Percentiles rank a stretch among this genome's conserved stretches.
phyloP scores from a whole-genome alignment of 2,329 filamentous ascomycete genomes.

The Paraphoma sp. region DNA sequence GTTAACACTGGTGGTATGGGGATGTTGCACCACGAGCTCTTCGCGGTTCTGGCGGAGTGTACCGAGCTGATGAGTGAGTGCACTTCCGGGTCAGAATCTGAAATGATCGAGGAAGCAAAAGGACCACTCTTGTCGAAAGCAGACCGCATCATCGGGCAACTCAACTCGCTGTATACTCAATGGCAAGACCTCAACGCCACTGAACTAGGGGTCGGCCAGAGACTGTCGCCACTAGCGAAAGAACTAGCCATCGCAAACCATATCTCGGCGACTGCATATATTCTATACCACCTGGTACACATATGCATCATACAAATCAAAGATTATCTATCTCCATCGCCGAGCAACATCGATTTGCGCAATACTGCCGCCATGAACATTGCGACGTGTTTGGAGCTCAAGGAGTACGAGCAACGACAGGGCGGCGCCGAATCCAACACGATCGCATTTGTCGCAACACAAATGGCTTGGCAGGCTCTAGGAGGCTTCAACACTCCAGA shows the following conservation, averaged over 20 bases:
- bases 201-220: constrained; percentile 4
- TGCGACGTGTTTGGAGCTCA: constrained; percentile 26
- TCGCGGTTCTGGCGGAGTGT: constrained; percentile 32
- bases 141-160: constrained; percentile 1
- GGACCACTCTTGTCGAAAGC: constrained; percentile 13
- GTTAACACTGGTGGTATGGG: constrained; percentile 12
- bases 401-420: constrained; percentile 20
- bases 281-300: constrained; percentile 33
- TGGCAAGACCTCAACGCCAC: constrained; percentile 24
- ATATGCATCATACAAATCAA: constrained; percentile 30
- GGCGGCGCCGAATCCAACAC: constrained; percentile 29
- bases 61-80: constrained; percentile 24
- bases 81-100: constrained; percentile 6
- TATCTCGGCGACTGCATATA: constrained; percentile 26
- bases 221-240: constrained; percentile 9
- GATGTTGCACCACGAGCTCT: constrained; percentile 24
- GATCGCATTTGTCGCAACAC: constrained; percentile 31
- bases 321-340: constrained; percentile 22
- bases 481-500: constrained; percentile 30
- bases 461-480: constrained; percentile 33
- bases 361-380: constrained; percentile 27
- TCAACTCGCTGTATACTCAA: constrained; percentile 15
- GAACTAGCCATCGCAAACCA: constrained; percentile 25
- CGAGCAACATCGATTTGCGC: constrained; percentile 15
- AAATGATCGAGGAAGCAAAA: background rate